Evolutionary conservation across 208 protist species (phyloP), one percentile per base, ranked within the genome.

Genomic region (Crithidia sp.): DNA sequence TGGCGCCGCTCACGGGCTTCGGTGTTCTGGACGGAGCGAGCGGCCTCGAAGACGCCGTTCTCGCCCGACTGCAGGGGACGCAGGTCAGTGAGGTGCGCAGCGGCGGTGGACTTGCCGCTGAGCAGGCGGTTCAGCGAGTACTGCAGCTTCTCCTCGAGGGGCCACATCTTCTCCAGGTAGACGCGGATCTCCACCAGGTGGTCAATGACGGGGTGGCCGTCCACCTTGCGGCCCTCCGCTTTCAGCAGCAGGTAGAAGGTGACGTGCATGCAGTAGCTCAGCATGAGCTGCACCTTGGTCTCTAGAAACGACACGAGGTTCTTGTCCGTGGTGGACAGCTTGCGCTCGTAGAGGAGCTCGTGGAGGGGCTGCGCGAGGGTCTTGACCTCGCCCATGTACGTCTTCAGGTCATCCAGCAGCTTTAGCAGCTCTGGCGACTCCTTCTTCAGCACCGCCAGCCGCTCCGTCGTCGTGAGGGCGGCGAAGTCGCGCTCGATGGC

Each of bases 211-310:
- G 96, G 95, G 71, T 98, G 96, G 17, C 93, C 95, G 7, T 90
- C 85, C 45, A 98, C 90, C 71, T 94, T 95, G 57, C 89, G 86
- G 28, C 97, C 97, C 69, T 96, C 92, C 43, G 86, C 84, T 81
- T 98, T 98, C 45, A 98, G 74, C 39, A 98, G 85, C 39, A 98
- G 84, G 71, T 97, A 98, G 70, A 97, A 98, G 28, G 85, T 91
- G 44, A 98, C 92, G 81, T 98, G 91, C 92, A 97, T 98, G 90
- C 95, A 98, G 79, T 98, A 98, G 69, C 90, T 96, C 36, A 98
- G 88, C 94, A 98, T 95, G 59, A 98, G 82, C 76, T 98, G 92
- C 58, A 95, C 86, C 71, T 96, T 96, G n/a, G 86, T 96, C 61
- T 96, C 90, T 9, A 97, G 77, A 67, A 95, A 97, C 3, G 87